Evolutionary conservation across 495 filamentous ascomycete genomes (phyloP), one percentile per base, ranked within the genome.

Genomic region (Saxispiralis lemnorum): DNA sequence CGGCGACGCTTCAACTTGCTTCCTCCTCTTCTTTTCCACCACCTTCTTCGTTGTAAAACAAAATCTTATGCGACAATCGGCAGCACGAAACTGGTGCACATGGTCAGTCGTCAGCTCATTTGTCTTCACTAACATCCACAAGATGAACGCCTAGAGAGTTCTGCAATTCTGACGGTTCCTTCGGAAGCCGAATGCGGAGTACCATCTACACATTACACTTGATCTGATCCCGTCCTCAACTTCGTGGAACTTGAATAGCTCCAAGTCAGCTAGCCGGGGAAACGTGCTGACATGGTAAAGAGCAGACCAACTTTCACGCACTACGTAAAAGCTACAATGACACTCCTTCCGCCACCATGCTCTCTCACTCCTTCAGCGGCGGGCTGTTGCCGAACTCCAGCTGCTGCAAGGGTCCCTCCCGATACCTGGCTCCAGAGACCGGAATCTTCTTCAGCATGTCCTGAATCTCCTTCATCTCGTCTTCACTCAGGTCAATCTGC

Each of bases 91-190:
- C n/a, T n/a, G n/a, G n/a, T n/a, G n/a, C n/a, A n/a, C n/a, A 28
- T 28, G 24, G 24, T 43, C 38, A 31, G 20, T 7, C 15, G 16
- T 1, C 34, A 31, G 4, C 18, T 20, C 20, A 31, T 18, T 35
- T n/a, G n/a, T 38, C 33, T 38, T 21, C 32, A 32, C 9, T 24
- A 13, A 6, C 35, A 15, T 24, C 33, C 20, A 14, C 16, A 45
- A 58, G 58, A 63, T 62, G 59, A 62, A 52, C 35, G 47, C 24
- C 24, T 38, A 39, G 44, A 55, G 57, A 61, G 48, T 63, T 63
- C 60, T 63, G 60, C 60, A 63, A 63, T 63, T 28, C 60, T 40
- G 48, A 63, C 50, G 52, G 52, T 52, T 51, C 30, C 35, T 28
- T 40, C 32, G 44, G 43, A 50, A 56, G 39, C 49, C 54, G 51